Evolutionary conservation across 1,139 yeast genomes (phyloP), one percentile per base, ranked within the genome.

Genomic region (Taphrina confusa): DNA sequence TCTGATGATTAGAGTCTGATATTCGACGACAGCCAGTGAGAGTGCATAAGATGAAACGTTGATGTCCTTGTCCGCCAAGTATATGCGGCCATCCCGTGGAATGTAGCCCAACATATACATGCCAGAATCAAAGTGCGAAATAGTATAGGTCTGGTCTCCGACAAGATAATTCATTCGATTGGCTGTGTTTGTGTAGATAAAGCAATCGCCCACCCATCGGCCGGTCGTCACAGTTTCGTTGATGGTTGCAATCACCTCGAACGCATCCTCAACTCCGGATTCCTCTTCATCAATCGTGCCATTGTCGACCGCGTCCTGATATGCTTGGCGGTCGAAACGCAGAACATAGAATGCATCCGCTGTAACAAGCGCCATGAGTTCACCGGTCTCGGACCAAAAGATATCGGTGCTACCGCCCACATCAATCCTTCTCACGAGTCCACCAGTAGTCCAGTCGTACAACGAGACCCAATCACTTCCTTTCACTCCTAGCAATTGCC

Each of bases 161-260:
- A 92, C 97, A 65, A 89, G 82, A 73, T 92, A 94, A 75, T 91
- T 92, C 70, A 94, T 80, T 73, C 97, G 83, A 74, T 90, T 89
- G 34, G 95, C 82, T 22, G 84, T 69, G 1, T 95, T 85, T 14
- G 97, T 89, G 76, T 86, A 92, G 61, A 92, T 82, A 72, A 91
- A 91, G 45, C 94, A 97, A 75, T 92, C 97, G 66, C 98, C 98
- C 68, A 91, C 89, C 87, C 97, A 92, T 72, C 85, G 85, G 69
- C 97, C 97, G 20, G 95, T 85, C 64, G 87, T 82, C 42, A 92
- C 82, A 30, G 85, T 76, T 71, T 92, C 98, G 61, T 83, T 82
- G 64, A 90, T 81, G 65, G 94, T 95, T 70, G 84, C 82, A 62
- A 88, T 77, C 28, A 91, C 94, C 64, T 88, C 95, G 72, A 94